Evolutionary conservation across 495 filamentous ascomycete genomes (phyloP), one percentile per base, ranked within the genome.

Genomic region (Penicillium pancosmium): DNA sequence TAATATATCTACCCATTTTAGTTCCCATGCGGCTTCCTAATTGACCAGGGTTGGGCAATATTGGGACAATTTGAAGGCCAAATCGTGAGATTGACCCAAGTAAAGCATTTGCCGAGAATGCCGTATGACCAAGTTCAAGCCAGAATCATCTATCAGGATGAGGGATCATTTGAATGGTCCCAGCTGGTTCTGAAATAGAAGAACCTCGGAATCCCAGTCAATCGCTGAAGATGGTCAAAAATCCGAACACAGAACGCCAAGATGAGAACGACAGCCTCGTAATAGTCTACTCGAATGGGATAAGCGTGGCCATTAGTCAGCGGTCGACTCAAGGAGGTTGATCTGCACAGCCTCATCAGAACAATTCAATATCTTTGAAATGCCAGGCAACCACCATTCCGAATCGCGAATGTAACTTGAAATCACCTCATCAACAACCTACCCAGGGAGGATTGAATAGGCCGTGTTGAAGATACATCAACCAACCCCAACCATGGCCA

Each of bases 261-360:
- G 36, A 38, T 38, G 11, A 15, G 12, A 12, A 38, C 36, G 36
- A 38, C 36, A 13, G 36, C 11, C 36, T 38, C 15, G 36, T 13
- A 3, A 16, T 21, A 41, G 38, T 15, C 5, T 4, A 11, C 41
- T 46, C n/a, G 16, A 46, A 46, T 19, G 41, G 41, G 41, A 46
- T 21, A 46, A 46, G 41, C 41, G 41, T 46, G 18, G 41, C 27
- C n/a, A 18, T 46, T 46, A 46, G 41, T 46, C 41, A 46, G 15
- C 41, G 5, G 36, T 13, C 15, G n/a, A 19, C 41, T 10, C 7
- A 7, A 19, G 12, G 2, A 44, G 16, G 40, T 8, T 46, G 41
- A 18, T 46, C 41, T 46, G 41, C 41, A 46, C 41, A 46, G 41
- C 41, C 41, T 46, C 41, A n/a, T 38, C 41, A 10, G n/a, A 19